These are phyloP conservation scores for Xylariaceae sp. DNA, from an alignment of 2,329 filamentous ascomycete species.

Conservation along the genomic window DNA sequence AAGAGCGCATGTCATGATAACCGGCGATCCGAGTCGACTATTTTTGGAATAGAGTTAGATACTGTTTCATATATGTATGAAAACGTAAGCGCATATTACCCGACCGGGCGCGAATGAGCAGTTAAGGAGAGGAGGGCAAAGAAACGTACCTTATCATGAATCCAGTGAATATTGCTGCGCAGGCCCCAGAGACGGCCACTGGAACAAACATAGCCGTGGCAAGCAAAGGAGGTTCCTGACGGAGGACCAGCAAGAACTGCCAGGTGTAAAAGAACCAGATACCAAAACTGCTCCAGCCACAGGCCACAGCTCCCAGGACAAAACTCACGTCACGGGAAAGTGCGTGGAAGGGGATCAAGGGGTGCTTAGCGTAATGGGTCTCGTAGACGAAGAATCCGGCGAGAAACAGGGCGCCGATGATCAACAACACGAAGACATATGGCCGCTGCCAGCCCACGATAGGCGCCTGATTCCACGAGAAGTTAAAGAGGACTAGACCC, in stretches of 20 bases:
- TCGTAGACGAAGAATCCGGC: constrained; percentile 49
- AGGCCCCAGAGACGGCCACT: constrained; percentile 20
- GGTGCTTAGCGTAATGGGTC: constrained; percentile 37
- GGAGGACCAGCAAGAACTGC: constrained; percentile 43
- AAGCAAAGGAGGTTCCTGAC: constrained; percentile 27
- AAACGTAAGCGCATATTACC: too few relatives aligned
- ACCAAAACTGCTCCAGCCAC: constrained; percentile 52
- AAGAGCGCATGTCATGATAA: constrained; percentile 21
- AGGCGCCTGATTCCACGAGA: constrained; percentile 57
- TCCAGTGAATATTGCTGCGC: constrained; percentile 29
- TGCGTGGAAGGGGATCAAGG: constrained; percentile 54
- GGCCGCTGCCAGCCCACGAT: constrained; percentile 46
- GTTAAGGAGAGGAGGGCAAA: constrained; percentile 9
- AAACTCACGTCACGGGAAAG: constrained; percentile 46
- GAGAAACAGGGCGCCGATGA: constrained; percentile 47
- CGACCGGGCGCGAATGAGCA: too few relatives aligned
- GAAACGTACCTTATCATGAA: constrained; percentile 4
- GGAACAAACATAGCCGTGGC: constrained; percentile 27
- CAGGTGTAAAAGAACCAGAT: constrained; percentile 50
- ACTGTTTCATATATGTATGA: too few relatives aligned
- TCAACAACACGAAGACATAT: constrained; percentile 47
- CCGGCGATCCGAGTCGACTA: constrained; percentile 26
- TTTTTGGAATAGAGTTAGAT: too few relatives aligned
- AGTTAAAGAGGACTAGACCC: constrained; percentile 51
- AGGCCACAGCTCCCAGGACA: constrained; percentile 50